Percentiles rank a stretch among this genome's conserved stretches.
phyloP scores from a whole-genome alignment of 106 monocot species.

The Dendrobium officinale region DNA sequence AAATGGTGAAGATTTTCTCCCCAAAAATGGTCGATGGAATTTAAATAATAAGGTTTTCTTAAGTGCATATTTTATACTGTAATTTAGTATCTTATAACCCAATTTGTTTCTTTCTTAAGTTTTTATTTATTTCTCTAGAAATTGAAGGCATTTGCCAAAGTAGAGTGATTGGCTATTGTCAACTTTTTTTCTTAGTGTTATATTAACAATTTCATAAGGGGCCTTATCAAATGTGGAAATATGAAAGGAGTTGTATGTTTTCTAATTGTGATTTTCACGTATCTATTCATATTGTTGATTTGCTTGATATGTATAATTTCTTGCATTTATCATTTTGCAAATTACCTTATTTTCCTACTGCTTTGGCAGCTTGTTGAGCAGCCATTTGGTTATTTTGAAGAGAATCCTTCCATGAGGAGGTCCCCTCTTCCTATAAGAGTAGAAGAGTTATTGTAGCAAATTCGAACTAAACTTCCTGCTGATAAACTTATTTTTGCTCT shows the following conservation, averaged over 20 bases:
- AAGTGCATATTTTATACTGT: background rate
- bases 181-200: constrained; percentile 86
- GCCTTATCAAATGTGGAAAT: constrained; percentile 60
- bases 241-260: constrained; percentile 81
- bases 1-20: no score
- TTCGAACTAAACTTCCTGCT: constrained; percentile 48
- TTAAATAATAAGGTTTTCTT: constrained; percentile 78
- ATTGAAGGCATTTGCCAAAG: constrained; percentile 25
- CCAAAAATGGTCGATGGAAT: constrained; percentile 79
- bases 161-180: constrained; percentile 64
- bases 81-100: background rate
- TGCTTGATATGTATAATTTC: background rate
- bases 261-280: background rate
- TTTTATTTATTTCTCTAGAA: constrained; percentile 31
- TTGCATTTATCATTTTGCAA: background rate
- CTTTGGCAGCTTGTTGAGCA: constrained; percentile 43
- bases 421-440: constrained; percentile 33
- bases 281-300: background rate
- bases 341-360: background rate
- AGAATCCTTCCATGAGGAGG: constrained; percentile 39
- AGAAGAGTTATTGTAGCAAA: constrained; percentile 1
- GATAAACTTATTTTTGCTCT: background rate
- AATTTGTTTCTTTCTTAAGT: background rate
- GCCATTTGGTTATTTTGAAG: constrained; percentile 69
- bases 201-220: constrained; percentile 31